phyloP scores from a whole-genome alignment of 371 early-diverging fungal genomes.

The Umbelopsis sp. region DNA sequence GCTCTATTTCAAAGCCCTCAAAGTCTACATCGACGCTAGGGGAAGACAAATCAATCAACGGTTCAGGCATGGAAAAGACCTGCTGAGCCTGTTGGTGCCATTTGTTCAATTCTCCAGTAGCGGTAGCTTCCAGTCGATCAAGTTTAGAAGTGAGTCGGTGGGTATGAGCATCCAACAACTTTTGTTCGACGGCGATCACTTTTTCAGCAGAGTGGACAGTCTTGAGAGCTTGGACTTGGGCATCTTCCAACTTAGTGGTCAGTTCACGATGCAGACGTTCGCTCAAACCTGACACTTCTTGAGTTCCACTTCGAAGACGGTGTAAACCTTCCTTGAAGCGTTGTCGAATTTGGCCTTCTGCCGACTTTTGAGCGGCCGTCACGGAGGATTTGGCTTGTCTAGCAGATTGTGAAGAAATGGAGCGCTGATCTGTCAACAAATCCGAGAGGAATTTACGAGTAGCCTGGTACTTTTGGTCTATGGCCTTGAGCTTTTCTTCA shows the following conservation, averaged over 20 bases:
- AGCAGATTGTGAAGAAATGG: neutral
- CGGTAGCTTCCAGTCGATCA: neutral
- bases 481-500: constrained; percentile 6
- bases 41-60: neutral
- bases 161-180: neutral
- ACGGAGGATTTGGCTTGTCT: neutral
- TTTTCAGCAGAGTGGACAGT: constrained; percentile 5
- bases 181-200: neutral
- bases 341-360: constrained; percentile 6
- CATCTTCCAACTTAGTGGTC: constrained; percentile 4
- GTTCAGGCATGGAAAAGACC: neutral
- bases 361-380: neutral
- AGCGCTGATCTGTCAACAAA: constrained; percentile 1
- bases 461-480: neutral
- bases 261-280: constrained; percentile 10
- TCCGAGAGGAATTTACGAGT: neutral
- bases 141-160: neutral
- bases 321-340: constrained; percentile 6
- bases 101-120: neutral
- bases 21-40: neutral
- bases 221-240: constrained; percentile 9
- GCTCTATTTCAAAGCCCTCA: constrained; percentile 11
- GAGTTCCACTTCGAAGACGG: neutral
- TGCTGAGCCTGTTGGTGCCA: neutral
- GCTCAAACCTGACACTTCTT: neutral